Conservation (phyloP, 2,329 filamentous ascomycete genomes). For the Rosellinia necatrix region DNA sequence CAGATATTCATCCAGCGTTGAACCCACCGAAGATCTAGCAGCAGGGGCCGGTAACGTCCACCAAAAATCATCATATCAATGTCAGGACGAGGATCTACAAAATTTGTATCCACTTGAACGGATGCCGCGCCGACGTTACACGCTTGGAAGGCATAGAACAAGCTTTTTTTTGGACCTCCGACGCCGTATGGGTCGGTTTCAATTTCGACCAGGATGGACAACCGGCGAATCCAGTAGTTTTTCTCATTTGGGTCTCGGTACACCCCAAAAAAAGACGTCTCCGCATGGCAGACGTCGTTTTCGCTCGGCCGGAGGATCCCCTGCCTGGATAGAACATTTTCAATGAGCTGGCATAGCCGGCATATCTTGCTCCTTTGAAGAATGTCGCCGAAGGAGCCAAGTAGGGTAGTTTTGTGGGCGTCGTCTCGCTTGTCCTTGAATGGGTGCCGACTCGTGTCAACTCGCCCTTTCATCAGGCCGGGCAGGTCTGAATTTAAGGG, state of each 20-base stretch:
- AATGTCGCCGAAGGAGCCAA: not conserved
- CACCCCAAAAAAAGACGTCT: conserved; percentile 4
- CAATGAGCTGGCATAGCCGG: conserved; percentile 1
- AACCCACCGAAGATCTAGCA: not conserved
- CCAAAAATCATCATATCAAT: conserved; percentile 4
- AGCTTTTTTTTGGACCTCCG: not conserved
- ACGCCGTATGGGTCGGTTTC: not conserved
- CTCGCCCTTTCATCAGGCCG: not conserved
- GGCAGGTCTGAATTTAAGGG: conserved; percentile 2
- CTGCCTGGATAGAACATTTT: not conserved
- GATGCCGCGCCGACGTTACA: conserved; percentile 5
- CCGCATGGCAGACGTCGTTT: conserved; percentile 1
- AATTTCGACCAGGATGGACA: conserved; percentile 1
- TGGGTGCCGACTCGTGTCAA: not conserved
- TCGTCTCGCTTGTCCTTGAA: conserved; percentile 1
- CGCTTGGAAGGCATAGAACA: not conserved
- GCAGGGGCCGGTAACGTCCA: not conserved
- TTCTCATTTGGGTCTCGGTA: not conserved
- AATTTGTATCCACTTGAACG: not conserved
- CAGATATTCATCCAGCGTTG: conserved; percentile 2
- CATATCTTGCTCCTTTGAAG: not conserved
- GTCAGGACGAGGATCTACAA: not conserved
- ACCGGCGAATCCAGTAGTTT: not conserved
- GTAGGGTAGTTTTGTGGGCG: not conserved
- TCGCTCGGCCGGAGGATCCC: not conserved